Evolutionary conservation across 495 filamentous ascomycete species (phyloP), one percentile per base, ranked within the genome.

Genomic region (Xylona heveae): DNA sequence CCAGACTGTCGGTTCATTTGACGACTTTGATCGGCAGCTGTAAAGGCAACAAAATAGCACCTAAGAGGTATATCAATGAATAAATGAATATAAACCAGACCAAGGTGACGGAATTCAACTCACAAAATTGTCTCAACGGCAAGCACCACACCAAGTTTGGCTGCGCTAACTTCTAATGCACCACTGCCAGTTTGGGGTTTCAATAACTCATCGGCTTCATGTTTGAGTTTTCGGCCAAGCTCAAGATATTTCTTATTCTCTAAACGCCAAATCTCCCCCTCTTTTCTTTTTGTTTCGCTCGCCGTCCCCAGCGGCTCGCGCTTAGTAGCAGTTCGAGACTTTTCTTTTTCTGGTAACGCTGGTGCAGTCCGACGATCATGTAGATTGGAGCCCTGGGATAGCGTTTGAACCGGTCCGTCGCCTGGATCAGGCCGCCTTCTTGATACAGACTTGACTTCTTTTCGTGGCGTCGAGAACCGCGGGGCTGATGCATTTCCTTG

Each of bases 1-100:
- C 54, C 52, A 7, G 37, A 30, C 22, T 53, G 52, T 19, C 54
- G 50, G 22, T 46, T 42, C 19, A 52, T 20, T 1, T 32, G 30
- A 28, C 54, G 55, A 10, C 39, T 47, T 31, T 56, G 55, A 28
- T 66, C 57, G 29, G 57, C 49, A 6, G 59, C 54, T 32, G 58
- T 49, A 33, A 64, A 64, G 0, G 58, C 53, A 24, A 66, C 42
- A 19, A 64, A 54, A 33, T 61, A 66, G 35, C 54, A 57, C 24
- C 33, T 35, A n/a, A n/a, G n/a, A n/a, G n/a, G 23, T n/a, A 21
- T 15, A 30, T 19, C 22, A 17, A 7, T 13, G 4, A 28, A 18
- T 31, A 31, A 24, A 6, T 3, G 5, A 10, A 15, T 14, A 19
- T 19, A 31, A 33, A 33, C 17, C 7, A n/a, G 23, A 12, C 3